phyloP scores from a whole-genome alignment of 257 asterid genomes.

The Solanum commersonii region DNA sequence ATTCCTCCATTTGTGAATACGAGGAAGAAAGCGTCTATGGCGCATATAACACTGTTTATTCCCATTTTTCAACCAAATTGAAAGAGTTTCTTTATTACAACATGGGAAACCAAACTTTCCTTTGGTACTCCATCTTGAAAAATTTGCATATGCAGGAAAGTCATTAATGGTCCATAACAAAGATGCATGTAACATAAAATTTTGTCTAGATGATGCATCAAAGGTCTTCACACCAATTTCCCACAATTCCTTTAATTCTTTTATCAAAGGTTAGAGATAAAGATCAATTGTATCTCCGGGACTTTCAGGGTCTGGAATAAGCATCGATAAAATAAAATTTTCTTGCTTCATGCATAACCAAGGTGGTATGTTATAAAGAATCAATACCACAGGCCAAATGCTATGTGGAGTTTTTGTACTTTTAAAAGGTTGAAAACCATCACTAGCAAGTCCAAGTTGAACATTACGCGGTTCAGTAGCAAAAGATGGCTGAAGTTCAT shows the following conservation, averaged over 20 bases:
- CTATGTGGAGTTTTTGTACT: too few species aligned
- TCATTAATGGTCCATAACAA: neutral
- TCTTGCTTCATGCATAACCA: too few species aligned
- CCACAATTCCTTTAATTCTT: neutral
- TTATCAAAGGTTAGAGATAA: neutral
- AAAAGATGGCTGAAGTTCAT: too few species aligned
- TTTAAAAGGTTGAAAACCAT: too few species aligned
- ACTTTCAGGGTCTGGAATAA: too few species aligned
- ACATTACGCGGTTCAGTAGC: too few species aligned
- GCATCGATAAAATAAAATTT: too few species aligned
- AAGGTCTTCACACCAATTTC: neutral
- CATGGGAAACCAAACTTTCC: neutral
- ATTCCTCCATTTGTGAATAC: neutral
- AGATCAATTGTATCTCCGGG: too few species aligned
- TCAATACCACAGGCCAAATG: too few species aligned
- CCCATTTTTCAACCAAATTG: neutral
- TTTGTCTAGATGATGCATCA: neutral
- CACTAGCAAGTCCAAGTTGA: too few species aligned
- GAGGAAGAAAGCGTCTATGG: neutral
- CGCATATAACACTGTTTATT: too few species aligned
- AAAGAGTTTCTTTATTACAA: neutral
- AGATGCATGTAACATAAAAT: neutral
- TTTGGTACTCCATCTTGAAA: neutral
- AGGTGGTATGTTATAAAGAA: too few species aligned
- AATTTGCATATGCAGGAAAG: neutral